A percentile compares a stretch with the other conserved stretches of the same genome.
Conservation (phyloP, 805 yeast species). For the Ogataea methylovora region DNA sequence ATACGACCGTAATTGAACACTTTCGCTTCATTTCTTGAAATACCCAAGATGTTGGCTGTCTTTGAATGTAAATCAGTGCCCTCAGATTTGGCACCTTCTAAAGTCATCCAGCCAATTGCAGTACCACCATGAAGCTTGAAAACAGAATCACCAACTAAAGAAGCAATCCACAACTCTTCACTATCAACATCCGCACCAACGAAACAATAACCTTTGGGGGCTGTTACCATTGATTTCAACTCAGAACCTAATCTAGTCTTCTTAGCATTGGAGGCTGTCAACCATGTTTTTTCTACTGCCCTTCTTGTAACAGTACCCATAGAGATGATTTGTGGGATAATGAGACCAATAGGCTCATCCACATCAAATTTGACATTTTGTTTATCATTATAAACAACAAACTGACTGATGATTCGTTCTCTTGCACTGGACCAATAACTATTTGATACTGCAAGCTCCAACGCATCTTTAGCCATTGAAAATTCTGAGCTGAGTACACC, state of each 20-base stretch:
- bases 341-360: constrained; percentile 46
- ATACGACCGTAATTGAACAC: constrained; percentile 95
- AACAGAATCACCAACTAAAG: constrained; percentile 86
- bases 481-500: constrained; percentile 66
- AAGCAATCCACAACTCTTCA: constrained; percentile 97
- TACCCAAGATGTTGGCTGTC: constrained; percentile 85
- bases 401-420: constrained; percentile 75
- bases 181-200: constrained; percentile 99
- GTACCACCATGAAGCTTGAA: constrained; percentile 92
- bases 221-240: constrained; percentile 74
- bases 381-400: constrained; percentile 57
- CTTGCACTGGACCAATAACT: constrained; percentile 93
- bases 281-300: constrained; percentile 96
- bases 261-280: constrained; percentile 95
- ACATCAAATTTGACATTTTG: constrained; percentile 14
- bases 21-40: constrained; percentile 87
- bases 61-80: constrained; percentile 95
- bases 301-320: constrained; percentile 98
- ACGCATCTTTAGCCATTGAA: constrained; percentile 66
- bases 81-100: constrained; percentile 87
- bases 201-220: constrained; percentile 84
- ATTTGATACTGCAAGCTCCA: constrained; percentile 68
- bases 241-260: constrained; percentile 84
- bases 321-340: constrained; percentile 74
- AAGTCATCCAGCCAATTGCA: constrained; percentile 98